Percentiles rank a stretch among this genome's conserved stretches.
Evolutionary conservation across 169 alveolate genomes (phyloP).

Genomic region (Plasmodium sp.): DNA sequence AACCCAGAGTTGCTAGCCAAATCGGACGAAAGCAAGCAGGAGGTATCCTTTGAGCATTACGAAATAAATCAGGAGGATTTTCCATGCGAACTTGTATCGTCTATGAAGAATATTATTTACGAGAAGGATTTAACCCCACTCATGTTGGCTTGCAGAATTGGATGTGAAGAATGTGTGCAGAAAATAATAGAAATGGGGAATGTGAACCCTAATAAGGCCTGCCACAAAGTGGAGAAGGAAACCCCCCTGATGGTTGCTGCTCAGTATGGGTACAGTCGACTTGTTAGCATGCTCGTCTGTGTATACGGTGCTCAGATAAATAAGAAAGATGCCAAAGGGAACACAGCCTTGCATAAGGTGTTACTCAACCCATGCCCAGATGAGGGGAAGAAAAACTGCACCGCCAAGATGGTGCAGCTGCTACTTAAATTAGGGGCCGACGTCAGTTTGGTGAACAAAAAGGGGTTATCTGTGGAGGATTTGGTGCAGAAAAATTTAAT

Average conservation of each 20-base stretch:
- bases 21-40: conserved; percentile 42
- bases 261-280: conserved; percentile 82
- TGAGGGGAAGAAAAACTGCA: conserved; percentile 10
- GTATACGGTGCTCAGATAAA: conserved; percentile 86
- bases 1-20: conserved; percentile 40
- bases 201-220: conserved; percentile 78
- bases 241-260: conserved; percentile 92
- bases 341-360: conserved; percentile 85
- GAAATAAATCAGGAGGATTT: conserved; percentile 36
- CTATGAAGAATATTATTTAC: conserved; percentile 53
- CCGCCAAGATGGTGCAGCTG: conserved; percentile 33
- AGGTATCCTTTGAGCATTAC: conserved; percentile 66
- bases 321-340: conserved; percentile 85
- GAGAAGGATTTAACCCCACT: conserved; percentile 82
- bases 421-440: conserved; percentile 80
- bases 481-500: conserved; percentile 27
- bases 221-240: conserved; percentile 75
- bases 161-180: conserved; percentile 78
- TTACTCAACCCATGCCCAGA: conserved; percentile 24
- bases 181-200: conserved; percentile 80
- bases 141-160: conserved; percentile 82
- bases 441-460: conserved; percentile 63
- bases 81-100: conserved; percentile 49
- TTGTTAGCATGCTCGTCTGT: conserved; percentile 82
- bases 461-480: conserved; percentile 77